Evolutionary conservation across 2,329 filamentous ascomycete genomes (phyloP), one percentile per base, ranked within the genome.

Genomic region (Ceratocystis albifundus): DNA sequence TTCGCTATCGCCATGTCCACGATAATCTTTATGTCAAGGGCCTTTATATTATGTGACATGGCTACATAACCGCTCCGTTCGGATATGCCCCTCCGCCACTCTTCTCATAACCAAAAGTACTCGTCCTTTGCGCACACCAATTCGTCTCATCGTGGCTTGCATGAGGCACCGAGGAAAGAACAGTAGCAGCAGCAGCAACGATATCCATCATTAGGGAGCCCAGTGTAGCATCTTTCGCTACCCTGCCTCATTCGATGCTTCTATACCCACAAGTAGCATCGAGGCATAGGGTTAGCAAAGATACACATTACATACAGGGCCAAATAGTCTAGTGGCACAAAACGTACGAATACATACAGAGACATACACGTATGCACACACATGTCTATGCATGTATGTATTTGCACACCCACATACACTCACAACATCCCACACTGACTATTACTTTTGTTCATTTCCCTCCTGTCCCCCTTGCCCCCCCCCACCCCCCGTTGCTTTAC

Each of bases 391-490:
- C 53, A 57, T 17, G 53, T 28, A 57, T 57, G 30, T 28, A 57
- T 22, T 1, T 28, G 15, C 53, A 17, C 53, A 32, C 22, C 3
- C 22, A 57, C 63, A 30, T 41, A 20, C 28, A 22, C 36, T 15
- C 30, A 32, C 30, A 30, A 32, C 30, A 30, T 59, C 30, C 1
- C 55, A 10, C 30, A 12, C 6, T 36, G 15, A 59, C 36, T 41
- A 30, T 28, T 36, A 32, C 55, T 8, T 59, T 36, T 59, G 25
- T 41, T 32, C 36, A 25, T 45, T 25, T 45, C 53, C 46, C 53
- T 46, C 30, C n/a, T n/a, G n/a, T n/a, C n/a, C 45, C 17, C n/a
- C 64, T 65, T 25, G 12, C 28, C 5, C 64, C 7, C 62, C n/a
- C n/a, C 4, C n/a, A 36, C 7, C 32, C 48, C 22, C 30, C 7